phyloP scores from a whole-genome alignment of 345 rosid species.

The Salix purpurea region DNA sequence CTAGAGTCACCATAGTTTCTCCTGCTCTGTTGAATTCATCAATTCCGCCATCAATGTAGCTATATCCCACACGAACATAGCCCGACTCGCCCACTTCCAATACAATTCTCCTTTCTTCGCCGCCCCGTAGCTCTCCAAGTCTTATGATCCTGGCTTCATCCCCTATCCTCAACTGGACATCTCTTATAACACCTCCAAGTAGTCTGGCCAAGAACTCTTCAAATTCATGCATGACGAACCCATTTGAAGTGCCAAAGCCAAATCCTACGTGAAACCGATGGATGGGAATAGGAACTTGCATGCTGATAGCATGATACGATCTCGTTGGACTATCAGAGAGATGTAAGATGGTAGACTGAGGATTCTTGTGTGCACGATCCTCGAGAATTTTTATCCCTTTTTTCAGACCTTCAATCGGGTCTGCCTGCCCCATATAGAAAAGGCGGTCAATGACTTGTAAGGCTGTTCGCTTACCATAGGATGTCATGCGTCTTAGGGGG shows the following conservation, averaged over 20 bases:
- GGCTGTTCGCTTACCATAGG: constrained; percentile 68
- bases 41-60: constrained; percentile 61
- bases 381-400: constrained; percentile 72
- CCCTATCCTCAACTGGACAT: constrained; percentile 62
- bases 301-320: constrained; percentile 40
- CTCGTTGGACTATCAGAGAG: constrained; percentile 61
- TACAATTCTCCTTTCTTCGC: constrained; percentile 60
- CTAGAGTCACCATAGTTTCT: constrained; percentile 47
- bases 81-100: constrained; percentile 46
- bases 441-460: constrained; percentile 78
- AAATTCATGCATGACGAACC: constrained; percentile 74
- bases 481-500: constrained; percentile 80
- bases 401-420: constrained; percentile 68
- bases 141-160: constrained; percentile 49
- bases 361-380: constrained; percentile 78
- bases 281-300: constrained; percentile 49
- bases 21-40: constrained; percentile 55
- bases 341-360: constrained; percentile 56
- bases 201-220: constrained; percentile 63
- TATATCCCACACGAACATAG: constrained; percentile 50
- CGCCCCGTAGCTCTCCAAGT: constrained; percentile 61
- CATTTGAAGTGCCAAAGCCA: constrained; percentile 61
- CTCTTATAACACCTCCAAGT: constrained; percentile 53
- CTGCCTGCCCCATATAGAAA: constrained; percentile 72
- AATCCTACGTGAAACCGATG: constrained; percentile 75